Percentiles rank a stretch among this genome's conserved stretches.
Conservation (phyloP, 139 green algal species). For the Picochlorum sp. region DNA sequence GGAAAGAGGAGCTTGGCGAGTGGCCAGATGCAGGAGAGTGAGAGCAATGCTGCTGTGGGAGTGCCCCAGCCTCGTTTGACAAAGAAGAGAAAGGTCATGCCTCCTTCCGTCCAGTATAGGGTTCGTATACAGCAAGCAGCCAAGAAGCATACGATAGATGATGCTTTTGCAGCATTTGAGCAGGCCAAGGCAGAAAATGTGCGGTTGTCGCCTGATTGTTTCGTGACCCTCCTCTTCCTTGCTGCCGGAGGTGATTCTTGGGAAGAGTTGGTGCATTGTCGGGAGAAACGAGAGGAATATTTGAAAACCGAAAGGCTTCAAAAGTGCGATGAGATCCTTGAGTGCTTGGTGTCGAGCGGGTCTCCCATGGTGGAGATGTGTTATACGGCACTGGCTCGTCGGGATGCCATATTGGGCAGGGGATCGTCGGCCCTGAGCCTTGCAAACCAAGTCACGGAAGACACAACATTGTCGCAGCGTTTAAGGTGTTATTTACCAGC, state of each 20-base stretch:
- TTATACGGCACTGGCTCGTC: constrained; percentile 26
- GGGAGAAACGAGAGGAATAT: background rate
- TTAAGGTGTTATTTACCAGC: constrained; percentile 47
- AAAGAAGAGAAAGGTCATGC: constrained; percentile 6
- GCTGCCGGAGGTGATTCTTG: constrained; percentile 37
- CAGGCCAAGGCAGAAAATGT: constrained; percentile 17
- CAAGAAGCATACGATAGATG: constrained; percentile 7
- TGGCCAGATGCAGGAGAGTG: too few species aligned
- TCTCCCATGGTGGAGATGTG: constrained; percentile 11
- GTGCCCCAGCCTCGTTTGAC: background rate
- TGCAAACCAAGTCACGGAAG: constrained; percentile 19
- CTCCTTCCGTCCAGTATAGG: background rate
- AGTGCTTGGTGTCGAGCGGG: too few species aligned
- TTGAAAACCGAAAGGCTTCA: background rate
- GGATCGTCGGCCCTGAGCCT: constrained; percentile 25
- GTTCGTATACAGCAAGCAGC: constrained; percentile 27
- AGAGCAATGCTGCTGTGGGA: too few species aligned
- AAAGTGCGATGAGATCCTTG: background rate
- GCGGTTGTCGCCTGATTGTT: constrained; percentile 12
- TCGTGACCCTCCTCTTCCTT: constrained; percentile 36
- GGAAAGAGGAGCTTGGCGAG: too few species aligned
- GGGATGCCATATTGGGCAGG: constrained; percentile 32
- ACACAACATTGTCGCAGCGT: constrained; percentile 1
- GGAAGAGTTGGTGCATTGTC: constrained; percentile 20
- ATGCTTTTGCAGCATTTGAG: constrained; percentile 32